Conservation (phyloP, 352 stramenopile genomes). For the Phytophthora tubulina region DNA sequence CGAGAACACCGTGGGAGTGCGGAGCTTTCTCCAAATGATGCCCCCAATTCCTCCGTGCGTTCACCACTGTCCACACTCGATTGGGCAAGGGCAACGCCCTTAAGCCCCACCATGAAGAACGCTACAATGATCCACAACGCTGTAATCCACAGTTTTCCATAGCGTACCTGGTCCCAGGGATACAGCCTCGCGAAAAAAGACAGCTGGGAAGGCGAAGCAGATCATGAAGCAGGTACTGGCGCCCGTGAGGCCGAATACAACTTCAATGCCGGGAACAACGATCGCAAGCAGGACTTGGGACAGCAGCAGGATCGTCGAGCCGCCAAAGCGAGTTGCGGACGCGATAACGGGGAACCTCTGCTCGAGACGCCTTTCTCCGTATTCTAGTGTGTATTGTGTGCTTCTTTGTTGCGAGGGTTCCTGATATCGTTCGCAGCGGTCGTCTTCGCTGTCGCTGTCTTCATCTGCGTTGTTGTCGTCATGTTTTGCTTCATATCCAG, state of each 20-base stretch:
- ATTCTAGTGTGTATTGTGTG: no score
- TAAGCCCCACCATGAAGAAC: neutral
- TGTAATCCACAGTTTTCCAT: constrained; percentile 47
- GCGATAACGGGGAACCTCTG: constrained; percentile 37
- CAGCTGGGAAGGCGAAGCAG: constrained; percentile 75
- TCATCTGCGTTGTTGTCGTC: neutral
- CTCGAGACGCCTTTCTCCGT: no score
- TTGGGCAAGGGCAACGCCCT: neutral
- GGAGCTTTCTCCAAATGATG: neutral
- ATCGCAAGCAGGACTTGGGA: constrained; percentile 66
- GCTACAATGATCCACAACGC: constrained; percentile 39
- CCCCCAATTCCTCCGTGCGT: neutral
- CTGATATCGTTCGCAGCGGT: neutral
- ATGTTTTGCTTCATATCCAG: neutral
- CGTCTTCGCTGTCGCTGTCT: neutral
- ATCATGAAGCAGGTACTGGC: constrained; percentile 78
- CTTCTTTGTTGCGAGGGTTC: neutral
- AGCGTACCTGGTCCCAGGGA: constrained; percentile 51
- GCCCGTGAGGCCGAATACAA: constrained; percentile 75
- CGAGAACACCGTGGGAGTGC: neutral
- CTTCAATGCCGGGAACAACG: constrained; percentile 69
- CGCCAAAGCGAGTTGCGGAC: constrained; percentile 56
- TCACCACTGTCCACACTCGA: neutral
- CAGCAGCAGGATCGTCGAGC: constrained; percentile 62
- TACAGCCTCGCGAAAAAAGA: constrained; percentile 70